phyloP scores from a whole-genome alignment of 2,329 filamentous ascomycete species.

The Lecanicillium sp. region DNA sequence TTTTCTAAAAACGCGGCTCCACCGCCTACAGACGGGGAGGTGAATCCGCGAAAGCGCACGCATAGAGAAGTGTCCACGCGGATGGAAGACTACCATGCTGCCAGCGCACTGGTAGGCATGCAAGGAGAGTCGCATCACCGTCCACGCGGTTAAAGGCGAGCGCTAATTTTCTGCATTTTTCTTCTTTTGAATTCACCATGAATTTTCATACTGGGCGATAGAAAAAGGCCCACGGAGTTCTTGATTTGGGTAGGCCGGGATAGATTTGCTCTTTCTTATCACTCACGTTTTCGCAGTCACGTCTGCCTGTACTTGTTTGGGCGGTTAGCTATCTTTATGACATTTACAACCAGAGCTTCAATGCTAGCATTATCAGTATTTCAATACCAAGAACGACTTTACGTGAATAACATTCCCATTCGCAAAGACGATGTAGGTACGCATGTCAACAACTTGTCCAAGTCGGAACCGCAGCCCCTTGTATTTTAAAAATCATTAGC shows the following conservation, averaged over 20 bases:
- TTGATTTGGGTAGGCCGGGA: not conserved
- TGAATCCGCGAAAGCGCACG: not conserved
- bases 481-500: slow-evolving; percentile 1
- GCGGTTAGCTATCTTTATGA: not conserved
- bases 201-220: not conserved
- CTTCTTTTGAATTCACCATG: not conserved
- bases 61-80: slow-evolving; percentile 3
- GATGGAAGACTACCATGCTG: slow-evolving; percentile 15
- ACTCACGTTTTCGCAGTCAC: not conserved
- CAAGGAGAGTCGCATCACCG: slow-evolving; percentile 8
- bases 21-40: not conserved
- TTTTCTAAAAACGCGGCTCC: not conserved
- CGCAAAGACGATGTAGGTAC: too few relatives aligned
- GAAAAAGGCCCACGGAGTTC: slow-evolving; percentile 2
- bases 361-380: not conserved
- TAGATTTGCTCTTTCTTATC: slow-evolving; percentile 3
- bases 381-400: too few relatives aligned
- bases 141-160: slow-evolving; percentile 6
- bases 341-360: slow-evolving; percentile 1
- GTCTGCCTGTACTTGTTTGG: slow-evolving; percentile 7
- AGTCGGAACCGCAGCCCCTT: too few relatives aligned
- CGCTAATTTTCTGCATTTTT: too few relatives aligned
- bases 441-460: too few relatives aligned
- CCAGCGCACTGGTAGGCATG: slow-evolving; percentile 15
- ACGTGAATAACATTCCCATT: too few relatives aligned